These are phyloP conservation scores for Athelia sp. DNA, from an alignment of 1,284 basidiomycete species.

Conservation along the genomic window DNA sequence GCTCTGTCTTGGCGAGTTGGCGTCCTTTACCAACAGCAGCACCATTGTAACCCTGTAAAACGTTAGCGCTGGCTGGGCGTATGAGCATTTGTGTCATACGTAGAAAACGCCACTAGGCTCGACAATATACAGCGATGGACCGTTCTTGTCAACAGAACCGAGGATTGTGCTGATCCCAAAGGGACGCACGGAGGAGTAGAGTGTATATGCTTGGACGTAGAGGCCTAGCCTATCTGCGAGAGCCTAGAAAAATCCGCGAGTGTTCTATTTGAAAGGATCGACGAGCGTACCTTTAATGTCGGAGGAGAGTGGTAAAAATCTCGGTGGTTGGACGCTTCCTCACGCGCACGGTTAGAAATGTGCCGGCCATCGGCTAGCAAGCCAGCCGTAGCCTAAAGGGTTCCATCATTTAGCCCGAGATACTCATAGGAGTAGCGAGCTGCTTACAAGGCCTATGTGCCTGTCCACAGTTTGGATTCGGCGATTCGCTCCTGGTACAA, in stretches of 20 bases:
- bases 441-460: conserved; percentile 83
- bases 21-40: conserved; percentile 96
- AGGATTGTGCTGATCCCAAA: conserved; percentile 95
- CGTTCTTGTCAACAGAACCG: conserved; percentile 85
- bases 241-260: conserved; percentile 39
- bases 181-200: conserved; percentile 96
- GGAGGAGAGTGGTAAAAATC: conserved; percentile 75
- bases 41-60: conserved; percentile 79
- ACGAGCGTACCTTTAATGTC: conserved; percentile 68
- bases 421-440: background rate
- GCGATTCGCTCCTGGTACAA: conserved; percentile 90
- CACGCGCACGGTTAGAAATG: conserved; percentile 79
- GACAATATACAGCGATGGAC: conserved; percentile 86
- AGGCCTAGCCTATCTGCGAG: conserved; percentile 82
- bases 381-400: conserved; percentile 80
- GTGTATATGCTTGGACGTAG: conserved; percentile 94
- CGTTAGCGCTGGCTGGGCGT: conserved; percentile 2
- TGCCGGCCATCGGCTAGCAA: conserved; percentile 93
- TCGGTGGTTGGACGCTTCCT: conserved; percentile 79
- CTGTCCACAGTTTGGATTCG: conserved; percentile 92
- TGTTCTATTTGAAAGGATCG: background rate
- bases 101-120: conserved; percentile 95
- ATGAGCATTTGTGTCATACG: conserved; percentile 38
- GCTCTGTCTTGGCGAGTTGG: conserved; percentile 95
- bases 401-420: background rate